Evolutionary conservation across 345 rosid genomes (phyloP).

Genomic region (Anacardium occidentale): DNA sequence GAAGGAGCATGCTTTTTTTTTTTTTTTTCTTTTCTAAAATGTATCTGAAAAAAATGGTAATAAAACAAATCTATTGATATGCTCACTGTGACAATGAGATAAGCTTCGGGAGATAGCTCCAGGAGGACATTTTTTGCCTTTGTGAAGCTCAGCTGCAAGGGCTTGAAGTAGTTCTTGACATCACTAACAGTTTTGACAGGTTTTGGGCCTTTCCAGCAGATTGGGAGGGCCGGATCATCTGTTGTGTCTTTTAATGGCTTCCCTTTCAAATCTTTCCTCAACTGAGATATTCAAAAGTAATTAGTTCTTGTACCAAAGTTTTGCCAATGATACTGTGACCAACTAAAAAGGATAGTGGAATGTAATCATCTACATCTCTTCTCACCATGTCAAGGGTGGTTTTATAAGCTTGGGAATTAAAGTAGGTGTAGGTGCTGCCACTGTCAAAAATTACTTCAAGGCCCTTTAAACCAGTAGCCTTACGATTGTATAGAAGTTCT

Average conservation of each 20-base stretch:
- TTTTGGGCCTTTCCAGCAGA: constrained; percentile 84
- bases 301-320: constrained; percentile 5
- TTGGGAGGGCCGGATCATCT: constrained; percentile 60
- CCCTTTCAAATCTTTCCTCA: constrained; percentile 41
- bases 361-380: neutral
- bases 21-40: neutral
- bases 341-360: neutral
- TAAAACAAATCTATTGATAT: neutral
- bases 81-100: constrained; percentile 75
- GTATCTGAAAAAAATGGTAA: too few species aligned
- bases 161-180: constrained; percentile 57
- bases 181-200: constrained; percentile 49
- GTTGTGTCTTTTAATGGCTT: constrained; percentile 48
- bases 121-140: constrained; percentile 48
- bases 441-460: constrained; percentile 70
- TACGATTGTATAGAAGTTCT: constrained; percentile 55
- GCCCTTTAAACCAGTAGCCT: constrained; percentile 54
- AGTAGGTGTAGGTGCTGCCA: constrained; percentile 91
- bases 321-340: neutral
- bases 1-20: neutral
- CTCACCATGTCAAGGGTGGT: constrained; percentile 57
- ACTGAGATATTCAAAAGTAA: constrained; percentile 30
- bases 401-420: constrained; percentile 50
- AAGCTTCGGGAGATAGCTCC: constrained; percentile 64
- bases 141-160: constrained; percentile 49